Conservation (phyloP, 345 rosid genomes). For the Populus davidiana region DNA sequence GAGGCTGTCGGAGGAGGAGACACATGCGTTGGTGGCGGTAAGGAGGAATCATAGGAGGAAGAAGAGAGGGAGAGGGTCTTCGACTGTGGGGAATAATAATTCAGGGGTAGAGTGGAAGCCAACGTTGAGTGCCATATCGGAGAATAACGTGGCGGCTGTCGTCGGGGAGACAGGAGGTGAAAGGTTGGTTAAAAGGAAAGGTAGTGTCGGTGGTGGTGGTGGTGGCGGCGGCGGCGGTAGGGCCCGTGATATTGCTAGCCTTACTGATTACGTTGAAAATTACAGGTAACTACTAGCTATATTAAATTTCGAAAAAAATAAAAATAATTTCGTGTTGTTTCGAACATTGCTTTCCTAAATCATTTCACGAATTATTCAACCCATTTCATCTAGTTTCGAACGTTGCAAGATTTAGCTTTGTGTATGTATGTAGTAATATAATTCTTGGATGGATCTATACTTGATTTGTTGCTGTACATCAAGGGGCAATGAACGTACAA, state of each 20-base stretch:
- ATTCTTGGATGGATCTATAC: neutral
- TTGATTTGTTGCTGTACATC: neutral
- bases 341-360: neutral
- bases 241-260: constrained; percentile 28
- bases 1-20: constrained; percentile 26
- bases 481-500: neutral
- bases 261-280: constrained; percentile 32
- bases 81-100: constrained; percentile 2
- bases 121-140: constrained; percentile 53
- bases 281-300: constrained; percentile 24
- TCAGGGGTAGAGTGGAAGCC: constrained; percentile 57
- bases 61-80: constrained; percentile 12
- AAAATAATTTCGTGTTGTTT: neutral
- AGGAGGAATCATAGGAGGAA: constrained; percentile 10
- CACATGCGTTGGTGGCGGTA: constrained; percentile 20
- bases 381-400: neutral
- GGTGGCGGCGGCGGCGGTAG: neutral
- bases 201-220: neutral
- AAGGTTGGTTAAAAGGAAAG: constrained; percentile 18
- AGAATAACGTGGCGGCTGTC: constrained; percentile 33
- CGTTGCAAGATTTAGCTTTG: neutral
- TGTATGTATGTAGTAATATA: neutral
- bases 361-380: neutral
- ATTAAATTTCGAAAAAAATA: neutral
- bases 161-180: neutral